Evolutionary conservation across 345 rosid genomes (phyloP).

Genomic region (Acer yangbiense): DNA sequence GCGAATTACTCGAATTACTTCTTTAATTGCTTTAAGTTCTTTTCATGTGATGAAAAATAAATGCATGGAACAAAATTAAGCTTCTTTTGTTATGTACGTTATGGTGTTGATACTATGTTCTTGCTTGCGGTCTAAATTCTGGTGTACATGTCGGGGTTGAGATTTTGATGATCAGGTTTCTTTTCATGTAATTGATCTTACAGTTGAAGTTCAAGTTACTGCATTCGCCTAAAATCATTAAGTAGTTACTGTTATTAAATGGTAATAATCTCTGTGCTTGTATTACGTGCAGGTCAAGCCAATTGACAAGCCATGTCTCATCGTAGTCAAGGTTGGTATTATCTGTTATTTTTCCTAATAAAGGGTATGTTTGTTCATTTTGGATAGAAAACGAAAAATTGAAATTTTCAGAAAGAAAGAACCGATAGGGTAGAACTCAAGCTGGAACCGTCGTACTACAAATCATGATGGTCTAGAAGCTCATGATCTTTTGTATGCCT

Average conservation of each 20-base stretch:
- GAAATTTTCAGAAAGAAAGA: neutral
- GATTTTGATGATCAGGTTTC: neutral
- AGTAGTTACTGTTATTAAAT: neutral
- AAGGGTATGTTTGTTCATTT: neutral
- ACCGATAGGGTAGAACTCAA: neutral
- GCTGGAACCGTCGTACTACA: neutral
- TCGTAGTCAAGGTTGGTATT: conserved; percentile 60
- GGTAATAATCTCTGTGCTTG: conserved; percentile 26
- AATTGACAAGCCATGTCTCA: conserved; percentile 57
- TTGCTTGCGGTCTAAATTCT: conserved; percentile 12
- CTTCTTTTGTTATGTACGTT: neutral
- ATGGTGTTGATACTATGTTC: neutral
- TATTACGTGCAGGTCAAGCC: conserved; percentile 57
- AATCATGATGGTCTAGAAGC: conserved; percentile 4
- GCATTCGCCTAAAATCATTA: neutral
- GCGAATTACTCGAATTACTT: neutral
- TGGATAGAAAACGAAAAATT: neutral
- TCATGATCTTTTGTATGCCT: neutral
- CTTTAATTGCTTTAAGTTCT: neutral
- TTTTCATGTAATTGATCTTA: neutral
- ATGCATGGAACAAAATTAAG: neutral
- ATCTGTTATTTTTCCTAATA: neutral
- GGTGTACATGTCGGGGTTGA: neutral
- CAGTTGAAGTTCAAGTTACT: neutral
- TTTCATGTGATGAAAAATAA: neutral